Evolutionary conservation across 306 rosid genomes (phyloP).

Genomic region (Cyclanthera cordifolia): DNA sequence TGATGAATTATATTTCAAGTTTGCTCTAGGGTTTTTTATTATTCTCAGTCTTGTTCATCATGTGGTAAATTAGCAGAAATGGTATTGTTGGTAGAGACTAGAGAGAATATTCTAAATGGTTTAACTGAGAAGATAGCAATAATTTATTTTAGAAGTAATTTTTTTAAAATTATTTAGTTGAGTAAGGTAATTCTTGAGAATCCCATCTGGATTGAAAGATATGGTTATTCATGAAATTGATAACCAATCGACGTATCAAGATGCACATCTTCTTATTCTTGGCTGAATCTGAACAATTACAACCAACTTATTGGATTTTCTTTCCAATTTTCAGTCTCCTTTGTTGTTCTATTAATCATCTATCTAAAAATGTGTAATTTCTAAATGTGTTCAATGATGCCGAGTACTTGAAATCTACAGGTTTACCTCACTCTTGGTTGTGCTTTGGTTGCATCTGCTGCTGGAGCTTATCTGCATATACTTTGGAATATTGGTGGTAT

Average conservation of each 20-base stretch:
- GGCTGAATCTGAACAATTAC: not conserved
- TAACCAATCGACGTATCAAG: not conserved
- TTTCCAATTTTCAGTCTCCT: not conserved
- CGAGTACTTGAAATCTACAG: constrained; percentile 23
- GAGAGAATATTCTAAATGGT: not conserved
- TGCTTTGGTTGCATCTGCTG: constrained; percentile 54
- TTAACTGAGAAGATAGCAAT: not conserved
- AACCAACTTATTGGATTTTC: not conserved
- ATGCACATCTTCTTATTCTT: not conserved
- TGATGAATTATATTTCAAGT: not conserved
- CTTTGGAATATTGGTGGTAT: constrained; percentile 78
- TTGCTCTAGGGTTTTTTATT: constrained; percentile 1
- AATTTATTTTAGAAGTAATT: not conserved
- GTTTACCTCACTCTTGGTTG: constrained; percentile 66
- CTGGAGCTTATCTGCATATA: constrained; percentile 64
- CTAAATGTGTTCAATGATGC: not conserved
- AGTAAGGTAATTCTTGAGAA: not conserved
- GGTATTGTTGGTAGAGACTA: not conserved
- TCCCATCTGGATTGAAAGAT: not conserved
- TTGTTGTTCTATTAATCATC: not conserved
- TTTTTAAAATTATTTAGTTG: too few relatives aligned
- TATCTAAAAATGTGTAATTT: not conserved
- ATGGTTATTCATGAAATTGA: not conserved
- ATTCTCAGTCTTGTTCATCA: not conserved
- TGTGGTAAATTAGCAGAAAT: not conserved